Evolutionary conservation across 768 basidiomycete genomes (phyloP), one percentile per base, ranked within the genome.

Genomic region (Steccherinum ochraceum): DNA sequence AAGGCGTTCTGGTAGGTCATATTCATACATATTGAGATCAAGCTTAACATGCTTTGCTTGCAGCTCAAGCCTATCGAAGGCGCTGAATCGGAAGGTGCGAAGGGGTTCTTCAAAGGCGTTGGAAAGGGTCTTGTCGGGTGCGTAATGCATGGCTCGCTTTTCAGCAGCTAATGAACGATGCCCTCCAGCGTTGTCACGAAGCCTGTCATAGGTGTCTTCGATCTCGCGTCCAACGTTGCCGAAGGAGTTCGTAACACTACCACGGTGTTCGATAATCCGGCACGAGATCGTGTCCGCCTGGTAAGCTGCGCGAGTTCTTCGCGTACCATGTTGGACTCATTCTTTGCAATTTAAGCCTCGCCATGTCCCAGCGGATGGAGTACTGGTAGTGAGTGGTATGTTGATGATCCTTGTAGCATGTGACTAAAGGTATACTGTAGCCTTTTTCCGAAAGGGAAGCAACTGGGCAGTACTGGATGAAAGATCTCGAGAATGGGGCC

Each of bases 191-290:
- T 81, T 27, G 86, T 98, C 48, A 96, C 96, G 2, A 99, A 99
- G 69, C 96, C 96, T 2, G 92, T 89, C 1, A 90, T 98, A 19
- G 96, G 96, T 3, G 86, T 97, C 1, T 93, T 98, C 59, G 96
- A 99, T 67, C 79, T 99, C 41, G 90, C 94, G 2, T 88, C 94
- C 12, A 97, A 94, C 60, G 83, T 97, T 19, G 85, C 89, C 21
- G 95, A 96, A 77, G 95, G 95, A 23, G 95, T 99, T 56, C 84
- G 96, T 42, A 99, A 99, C 61, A 99, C 96, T 0, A 98, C 96
- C 0, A 98, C 93, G 2, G 95, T 98, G 2, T 99, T 98, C 55
- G 96, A 98, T 64, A 89, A 82, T 54, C 86, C 88, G 12, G 86
- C 86, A 26, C 77, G 93, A 50, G 95, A 97, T 61, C 84, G 94